phyloP scores from a whole-genome alignment of 345 rosid species.

The Rhodamnia argentea region DNA sequence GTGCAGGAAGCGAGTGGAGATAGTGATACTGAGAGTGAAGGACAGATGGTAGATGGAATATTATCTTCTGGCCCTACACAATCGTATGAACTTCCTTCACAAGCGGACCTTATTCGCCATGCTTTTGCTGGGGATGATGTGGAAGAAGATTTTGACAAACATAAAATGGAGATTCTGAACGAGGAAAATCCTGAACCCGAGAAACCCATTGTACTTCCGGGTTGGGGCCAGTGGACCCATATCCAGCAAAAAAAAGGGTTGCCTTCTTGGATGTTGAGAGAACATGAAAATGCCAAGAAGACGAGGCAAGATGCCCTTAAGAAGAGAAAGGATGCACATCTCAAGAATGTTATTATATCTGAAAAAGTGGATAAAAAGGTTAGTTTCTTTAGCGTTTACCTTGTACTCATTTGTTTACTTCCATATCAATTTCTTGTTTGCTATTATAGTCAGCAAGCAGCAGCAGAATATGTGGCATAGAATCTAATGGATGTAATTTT shows the following conservation, averaged over 20 bases:
- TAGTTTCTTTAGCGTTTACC: neutral
- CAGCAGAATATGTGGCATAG: neutral
- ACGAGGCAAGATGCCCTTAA: slow-evolving; percentile 63
- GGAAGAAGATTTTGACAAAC: slow-evolving; percentile 65
- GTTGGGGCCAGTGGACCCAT: slow-evolving; percentile 92
- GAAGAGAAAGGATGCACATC: slow-evolving; percentile 76
- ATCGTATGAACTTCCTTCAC: slow-evolving; percentile 72
- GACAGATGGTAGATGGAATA: slow-evolving; percentile 69
- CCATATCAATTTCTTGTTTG: neutral
- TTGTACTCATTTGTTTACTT: neutral
- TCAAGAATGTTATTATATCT: slow-evolving; percentile 68
- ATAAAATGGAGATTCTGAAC: slow-evolving; percentile 53
- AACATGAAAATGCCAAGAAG: slow-evolving; percentile 59
- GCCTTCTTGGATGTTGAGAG: slow-evolving; percentile 72
- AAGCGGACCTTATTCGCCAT: slow-evolving; percentile 69
- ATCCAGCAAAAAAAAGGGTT: slow-evolving; percentile 68
- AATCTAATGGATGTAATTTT: neutral
- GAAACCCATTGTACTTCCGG: slow-evolving; percentile 68
- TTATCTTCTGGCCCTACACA: slow-evolving; percentile 39
- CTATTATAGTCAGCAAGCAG: neutral
- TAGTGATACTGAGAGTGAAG: slow-evolving; percentile 50
- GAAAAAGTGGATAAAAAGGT: slow-evolving; percentile 90
- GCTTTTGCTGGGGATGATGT: slow-evolving; percentile 98
- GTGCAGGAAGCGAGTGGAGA: slow-evolving; percentile 35
- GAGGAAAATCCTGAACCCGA: slow-evolving; percentile 80